Evolutionary conservation across 371 early-diverging fungal genomes (phyloP).

Genomic region (Rhizopus arrhizus): DNA sequence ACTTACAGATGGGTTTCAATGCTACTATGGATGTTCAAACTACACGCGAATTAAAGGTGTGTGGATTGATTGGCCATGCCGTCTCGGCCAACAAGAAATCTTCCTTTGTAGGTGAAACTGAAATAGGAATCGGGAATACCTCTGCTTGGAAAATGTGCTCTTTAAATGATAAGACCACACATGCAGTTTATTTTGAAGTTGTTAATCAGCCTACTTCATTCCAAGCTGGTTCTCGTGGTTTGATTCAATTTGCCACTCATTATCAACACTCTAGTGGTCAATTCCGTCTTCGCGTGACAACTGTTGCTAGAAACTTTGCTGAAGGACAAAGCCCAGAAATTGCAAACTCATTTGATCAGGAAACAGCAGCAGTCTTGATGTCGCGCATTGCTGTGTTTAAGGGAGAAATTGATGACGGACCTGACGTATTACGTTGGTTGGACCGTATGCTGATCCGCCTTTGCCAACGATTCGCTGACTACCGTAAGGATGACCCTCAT

Average conservation of each 20-base stretch:
- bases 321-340: constrained; percentile 91
- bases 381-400: constrained; percentile 98
- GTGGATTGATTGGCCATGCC: constrained; percentile 95
- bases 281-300: constrained; percentile 92
- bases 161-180: constrained; percentile 84
- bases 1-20: constrained; percentile 96
- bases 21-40: constrained; percentile 97
- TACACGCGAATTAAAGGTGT: constrained; percentile 91
- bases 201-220: constrained; percentile 83
- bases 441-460: constrained; percentile 99
- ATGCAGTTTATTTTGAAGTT: constrained; percentile 95
- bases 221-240: constrained; percentile 85
- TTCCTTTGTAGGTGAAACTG: constrained; percentile 93
- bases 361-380: constrained; percentile 98
- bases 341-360: constrained; percentile 96
- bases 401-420: constrained; percentile 97
- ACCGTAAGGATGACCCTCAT: constrained; percentile 93
- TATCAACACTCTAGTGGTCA: constrained; percentile 96
- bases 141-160: constrained; percentile 95
- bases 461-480: constrained; percentile 97
- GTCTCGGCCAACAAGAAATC: constrained; percentile 89
- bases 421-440: constrained; percentile 98
- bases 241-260: constrained; percentile 94
- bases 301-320: constrained; percentile 92
- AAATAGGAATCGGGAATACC: constrained; percentile 96